These are phyloP conservation scores for Populus hybrid DNA, from an alignment of 441 rosid genomes.

Conservation along the genomic window DNA sequence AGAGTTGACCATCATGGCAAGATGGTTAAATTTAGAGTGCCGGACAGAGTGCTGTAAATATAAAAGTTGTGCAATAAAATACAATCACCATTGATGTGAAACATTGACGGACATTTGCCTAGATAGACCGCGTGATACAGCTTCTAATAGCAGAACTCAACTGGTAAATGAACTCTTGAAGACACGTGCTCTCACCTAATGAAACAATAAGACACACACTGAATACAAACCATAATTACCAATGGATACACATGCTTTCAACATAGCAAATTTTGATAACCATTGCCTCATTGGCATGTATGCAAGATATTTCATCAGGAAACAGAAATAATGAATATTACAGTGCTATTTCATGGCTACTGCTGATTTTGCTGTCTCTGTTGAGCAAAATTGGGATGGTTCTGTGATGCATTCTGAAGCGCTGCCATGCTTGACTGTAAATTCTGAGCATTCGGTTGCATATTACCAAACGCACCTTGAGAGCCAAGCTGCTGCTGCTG, in stretches of 20 bases:
- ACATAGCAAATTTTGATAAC: background rate
- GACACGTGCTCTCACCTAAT: background rate
- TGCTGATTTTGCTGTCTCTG: slow-evolving; percentile 91
- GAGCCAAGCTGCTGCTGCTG: slow-evolving; percentile 56
- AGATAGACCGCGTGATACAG: no score
- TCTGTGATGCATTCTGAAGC: slow-evolving; percentile 61
- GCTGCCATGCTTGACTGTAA: slow-evolving; percentile 69
- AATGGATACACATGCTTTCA: background rate
- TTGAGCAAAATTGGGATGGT: slow-evolving; percentile 56
- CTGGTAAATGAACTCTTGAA: background rate
- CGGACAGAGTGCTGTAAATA: background rate
- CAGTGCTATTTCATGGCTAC: slow-evolving; percentile 19
- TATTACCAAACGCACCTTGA: slow-evolving; percentile 60
- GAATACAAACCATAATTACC: background rate
- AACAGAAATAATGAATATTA: background rate
- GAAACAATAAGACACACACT: background rate
- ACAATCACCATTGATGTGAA: background rate
- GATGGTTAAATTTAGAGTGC: background rate
- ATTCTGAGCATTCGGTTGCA: slow-evolving; percentile 64
- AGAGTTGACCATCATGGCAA: background rate
- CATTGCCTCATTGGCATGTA: background rate
- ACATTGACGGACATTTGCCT: no score
- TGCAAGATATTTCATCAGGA: background rate
- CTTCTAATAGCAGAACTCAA: no score
- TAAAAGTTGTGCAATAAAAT: background rate